A percentile compares a stretch with the other conserved stretches of the same genome.
Evolutionary conservation across 1,284 basidiomycete genomes (phyloP).

Genomic region (Cryptococcus amylolentus): DNA sequence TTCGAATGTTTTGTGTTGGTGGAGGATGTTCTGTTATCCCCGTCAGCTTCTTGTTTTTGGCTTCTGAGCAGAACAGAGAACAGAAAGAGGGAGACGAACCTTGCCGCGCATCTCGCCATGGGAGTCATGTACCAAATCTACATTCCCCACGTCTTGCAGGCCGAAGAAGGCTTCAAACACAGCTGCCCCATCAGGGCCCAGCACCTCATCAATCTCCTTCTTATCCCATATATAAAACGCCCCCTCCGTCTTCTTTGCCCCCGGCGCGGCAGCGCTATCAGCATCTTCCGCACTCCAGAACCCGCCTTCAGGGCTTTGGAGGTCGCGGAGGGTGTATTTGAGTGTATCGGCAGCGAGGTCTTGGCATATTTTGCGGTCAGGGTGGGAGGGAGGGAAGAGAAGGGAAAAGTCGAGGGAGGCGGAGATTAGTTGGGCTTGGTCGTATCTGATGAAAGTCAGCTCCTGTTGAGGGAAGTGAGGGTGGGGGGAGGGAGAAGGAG

Average conservation of each 20-base stretch:
- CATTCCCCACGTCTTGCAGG: constrained; percentile 49
- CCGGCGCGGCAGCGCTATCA: constrained; percentile 41
- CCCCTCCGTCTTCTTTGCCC: constrained; percentile 44
- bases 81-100: constrained; percentile 7
- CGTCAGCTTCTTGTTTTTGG: no score
- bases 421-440: constrained; percentile 50
- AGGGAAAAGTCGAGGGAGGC: constrained; percentile 37
- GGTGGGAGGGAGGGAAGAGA: constrained; percentile 16
- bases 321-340: constrained; percentile 48
- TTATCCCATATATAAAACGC: constrained; percentile 54
- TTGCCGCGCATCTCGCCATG: constrained; percentile 51
- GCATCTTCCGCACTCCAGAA: constrained; percentile 55
- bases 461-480: background rate
- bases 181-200: constrained; percentile 36
- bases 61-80: no score
- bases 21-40: constrained; percentile 31
- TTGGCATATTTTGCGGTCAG: constrained; percentile 24
- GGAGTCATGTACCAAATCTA: constrained; percentile 50
- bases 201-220: constrained; percentile 46
- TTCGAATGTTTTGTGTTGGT: constrained; percentile 18
- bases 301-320: constrained; percentile 46
- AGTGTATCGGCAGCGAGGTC: constrained; percentile 45
- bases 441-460: constrained; percentile 38
- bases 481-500: background rate
- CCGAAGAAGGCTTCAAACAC: constrained; percentile 49